Evolutionary conservation across 768 basidiomycete genomes (phyloP).

Genomic region (Mycena olivaceomarginata): DNA sequence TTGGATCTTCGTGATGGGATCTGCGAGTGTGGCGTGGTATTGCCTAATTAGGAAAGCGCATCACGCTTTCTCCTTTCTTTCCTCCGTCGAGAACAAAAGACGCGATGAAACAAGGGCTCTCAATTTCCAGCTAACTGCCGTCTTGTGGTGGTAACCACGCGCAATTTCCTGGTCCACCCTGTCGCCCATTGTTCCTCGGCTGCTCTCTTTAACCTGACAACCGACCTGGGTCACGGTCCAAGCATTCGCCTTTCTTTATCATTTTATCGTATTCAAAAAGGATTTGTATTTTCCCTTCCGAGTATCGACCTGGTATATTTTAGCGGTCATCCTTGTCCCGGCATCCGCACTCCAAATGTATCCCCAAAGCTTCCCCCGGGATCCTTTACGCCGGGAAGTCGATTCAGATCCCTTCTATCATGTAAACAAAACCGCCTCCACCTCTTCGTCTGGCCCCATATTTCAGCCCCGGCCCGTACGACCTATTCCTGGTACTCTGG

Average conservation of each 20-base stretch:
- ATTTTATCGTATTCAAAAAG: constrained; percentile 32
- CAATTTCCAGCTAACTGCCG: constrained; percentile 17
- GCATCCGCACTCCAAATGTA: constrained; percentile 24
- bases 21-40: constrained; percentile 21
- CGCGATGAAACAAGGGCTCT: constrained; percentile 36
- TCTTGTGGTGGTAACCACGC: constrained; percentile 37
- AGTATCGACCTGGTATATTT: constrained; percentile 22
- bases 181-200: constrained; percentile 35
- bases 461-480: constrained; percentile 29
- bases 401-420: constrained; percentile 13
- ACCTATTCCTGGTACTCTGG: constrained; percentile 20
- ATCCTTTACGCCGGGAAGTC: constrained; percentile 12
- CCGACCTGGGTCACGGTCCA: constrained; percentile 24
- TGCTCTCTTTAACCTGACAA: constrained; percentile 14
- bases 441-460: constrained; percentile 23
- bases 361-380: constrained; percentile 5
- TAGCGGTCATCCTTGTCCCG: constrained; percentile 5
- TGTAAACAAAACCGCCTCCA: constrained; percentile 1
- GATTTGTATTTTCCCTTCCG: not conserved
- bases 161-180: constrained; percentile 18
- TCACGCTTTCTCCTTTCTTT: constrained; percentile 31
- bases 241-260: not conserved
- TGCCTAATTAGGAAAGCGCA: constrained; percentile 20
- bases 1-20: too few species aligned
- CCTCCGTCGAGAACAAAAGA: constrained; percentile 30